A percentile compares a stretch with the other conserved stretches of the same genome.
phyloP scores from a whole-genome alignment of 75 land plant genomes.

The Pinus taeda region DNA sequence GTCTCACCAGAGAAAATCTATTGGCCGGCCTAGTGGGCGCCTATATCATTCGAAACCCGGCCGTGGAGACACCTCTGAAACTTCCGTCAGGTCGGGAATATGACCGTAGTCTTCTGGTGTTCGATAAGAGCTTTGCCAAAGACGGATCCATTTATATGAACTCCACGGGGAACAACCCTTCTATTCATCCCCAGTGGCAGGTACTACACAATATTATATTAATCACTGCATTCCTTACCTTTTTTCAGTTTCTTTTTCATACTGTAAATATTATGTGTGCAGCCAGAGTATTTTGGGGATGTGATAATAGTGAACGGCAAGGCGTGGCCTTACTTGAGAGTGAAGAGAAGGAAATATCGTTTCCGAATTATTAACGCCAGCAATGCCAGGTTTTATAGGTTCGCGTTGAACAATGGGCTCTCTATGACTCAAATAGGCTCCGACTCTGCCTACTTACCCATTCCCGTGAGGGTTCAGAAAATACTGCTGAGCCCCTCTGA shows the following conservation, averaged over 20 bases:
- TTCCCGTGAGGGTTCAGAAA: neutral
- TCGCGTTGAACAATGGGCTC: conserved; percentile 12
- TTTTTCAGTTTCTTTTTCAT: conserved; percentile 2
- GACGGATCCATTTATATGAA: conserved; percentile 28
- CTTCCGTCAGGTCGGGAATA: conserved; percentile 19
- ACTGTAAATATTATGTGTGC: neutral
- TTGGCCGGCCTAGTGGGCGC: conserved; percentile 31
- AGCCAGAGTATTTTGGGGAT: conserved; percentile 41
- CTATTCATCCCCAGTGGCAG: conserved; percentile 40
- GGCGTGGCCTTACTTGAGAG: conserved; percentile 39
- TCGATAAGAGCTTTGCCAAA: conserved; percentile 18
- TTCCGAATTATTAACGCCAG: conserved; percentile 32
- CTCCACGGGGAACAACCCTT: conserved; percentile 29
- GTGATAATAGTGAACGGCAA: conserved; percentile 37
- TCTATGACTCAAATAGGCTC: conserved; percentile 20
- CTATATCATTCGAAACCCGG: conserved; percentile 21
- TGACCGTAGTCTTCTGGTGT: conserved; percentile 19
- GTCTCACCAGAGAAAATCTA: conserved; percentile 25
- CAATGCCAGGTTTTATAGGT: conserved; percentile 4
- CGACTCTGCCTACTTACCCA: conserved; percentile 17
- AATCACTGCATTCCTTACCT: neutral
- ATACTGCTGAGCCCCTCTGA: conserved; percentile 27
- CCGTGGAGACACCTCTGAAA: conserved; percentile 5
- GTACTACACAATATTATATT: conserved; percentile 1
- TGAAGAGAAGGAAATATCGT: conserved; percentile 26